These are phyloP conservation scores for Spathaspora sp. DNA, from an alignment of 1,139 yeast species.

Conservation along the genomic window DNA sequence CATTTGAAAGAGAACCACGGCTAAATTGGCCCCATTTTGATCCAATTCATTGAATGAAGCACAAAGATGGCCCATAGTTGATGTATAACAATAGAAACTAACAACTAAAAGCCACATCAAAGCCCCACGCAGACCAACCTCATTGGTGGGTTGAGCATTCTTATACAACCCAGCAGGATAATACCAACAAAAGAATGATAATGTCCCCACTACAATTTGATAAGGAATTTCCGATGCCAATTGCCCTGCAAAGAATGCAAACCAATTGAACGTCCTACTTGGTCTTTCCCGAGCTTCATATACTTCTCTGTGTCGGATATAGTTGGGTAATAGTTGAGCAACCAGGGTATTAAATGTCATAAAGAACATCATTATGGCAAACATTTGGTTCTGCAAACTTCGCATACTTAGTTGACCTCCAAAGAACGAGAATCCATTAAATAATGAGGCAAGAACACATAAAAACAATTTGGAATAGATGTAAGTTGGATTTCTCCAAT, in stretches of 20 bases:
- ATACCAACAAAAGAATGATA: slow-evolving; percentile 74
- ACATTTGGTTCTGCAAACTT: slow-evolving; percentile 51
- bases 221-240: slow-evolving; percentile 75
- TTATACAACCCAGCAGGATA: slow-evolving; percentile 73
- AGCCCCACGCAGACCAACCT: slow-evolving; percentile 38
- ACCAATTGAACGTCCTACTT: slow-evolving; percentile 31
- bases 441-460: slow-evolving; percentile 39
- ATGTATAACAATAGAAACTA: slow-evolving; percentile 31
- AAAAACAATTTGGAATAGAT: slow-evolving; percentile 40
- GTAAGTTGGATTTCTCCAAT: slow-evolving; percentile 47
- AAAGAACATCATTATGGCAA: slow-evolving; percentile 55
- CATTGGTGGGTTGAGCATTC: slow-evolving; percentile 45
- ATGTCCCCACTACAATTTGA: slow-evolving; percentile 63
- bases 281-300: slow-evolving; percentile 40
- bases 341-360: slow-evolving; percentile 50
- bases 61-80: slow-evolving; percentile 39
- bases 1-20: slow-evolving; percentile 27
- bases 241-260: slow-evolving; percentile 55
- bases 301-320: slow-evolving; percentile 32
- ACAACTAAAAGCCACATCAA: slow-evolving; percentile 45
- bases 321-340: slow-evolving; percentile 47
- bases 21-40: slow-evolving; percentile 40
- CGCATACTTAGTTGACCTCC: slow-evolving; percentile 29
- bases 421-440: slow-evolving; percentile 48
- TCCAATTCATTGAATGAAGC: slow-evolving; percentile 38